phyloP scores from a whole-genome alignment of 495 filamentous ascomycete genomes.

The Tuber calosporum region DNA sequence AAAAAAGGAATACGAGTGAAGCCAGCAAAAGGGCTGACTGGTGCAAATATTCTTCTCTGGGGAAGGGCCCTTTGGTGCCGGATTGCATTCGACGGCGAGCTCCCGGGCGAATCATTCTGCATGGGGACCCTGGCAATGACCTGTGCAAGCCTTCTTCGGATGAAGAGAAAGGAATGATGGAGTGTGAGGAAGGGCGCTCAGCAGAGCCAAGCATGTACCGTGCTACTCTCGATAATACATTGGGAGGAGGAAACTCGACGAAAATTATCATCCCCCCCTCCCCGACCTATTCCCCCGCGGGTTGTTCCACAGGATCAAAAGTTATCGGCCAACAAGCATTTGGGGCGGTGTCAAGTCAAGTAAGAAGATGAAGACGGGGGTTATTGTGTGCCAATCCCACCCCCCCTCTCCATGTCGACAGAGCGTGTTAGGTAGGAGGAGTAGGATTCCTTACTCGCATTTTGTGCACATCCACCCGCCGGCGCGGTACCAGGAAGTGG shows the following conservation, averaged over 20 bases:
- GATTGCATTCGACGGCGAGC: conserved; percentile 2
- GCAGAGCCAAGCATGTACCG: background rate
- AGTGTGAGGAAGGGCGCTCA: background rate
- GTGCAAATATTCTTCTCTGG: background rate
- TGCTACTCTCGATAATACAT: background rate
- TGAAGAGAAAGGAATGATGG: background rate
- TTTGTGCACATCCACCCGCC: background rate
- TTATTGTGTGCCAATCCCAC: background rate
- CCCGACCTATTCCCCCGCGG: background rate
- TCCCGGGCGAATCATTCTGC: background rate
- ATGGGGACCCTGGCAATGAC: background rate
- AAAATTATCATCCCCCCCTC: background rate
- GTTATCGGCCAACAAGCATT: conserved; percentile 2
- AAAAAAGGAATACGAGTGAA: background rate
- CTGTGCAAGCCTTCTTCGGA: background rate
- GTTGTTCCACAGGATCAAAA: background rate
- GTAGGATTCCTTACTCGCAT: background rate
- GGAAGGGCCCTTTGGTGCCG: background rate
- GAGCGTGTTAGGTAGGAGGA: background rate
- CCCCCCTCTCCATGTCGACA: background rate
- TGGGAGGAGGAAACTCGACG: background rate
- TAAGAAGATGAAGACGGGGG: background rate
- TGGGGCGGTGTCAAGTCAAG: background rate
- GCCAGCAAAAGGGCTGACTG: background rate
- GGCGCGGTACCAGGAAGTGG: background rate